Base-by-base conservation (phyloP, 2,329 filamentous ascomycete genomes). In the Ophiognomonia clavigignenti-juglandacearum region DNA sequence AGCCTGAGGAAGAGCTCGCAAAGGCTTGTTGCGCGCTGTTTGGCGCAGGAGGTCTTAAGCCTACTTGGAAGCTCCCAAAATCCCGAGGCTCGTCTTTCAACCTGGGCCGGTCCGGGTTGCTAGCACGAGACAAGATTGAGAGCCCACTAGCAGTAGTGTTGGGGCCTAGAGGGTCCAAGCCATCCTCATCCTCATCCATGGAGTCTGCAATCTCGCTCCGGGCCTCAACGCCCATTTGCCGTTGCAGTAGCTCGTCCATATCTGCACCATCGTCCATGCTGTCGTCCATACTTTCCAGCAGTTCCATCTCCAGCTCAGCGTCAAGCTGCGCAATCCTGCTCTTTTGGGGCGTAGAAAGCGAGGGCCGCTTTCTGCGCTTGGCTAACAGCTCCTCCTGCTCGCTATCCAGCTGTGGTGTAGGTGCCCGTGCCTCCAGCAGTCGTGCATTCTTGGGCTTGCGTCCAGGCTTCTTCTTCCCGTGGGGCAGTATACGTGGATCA, bases 311-410 rank as follows among this genome's bases (percentile, higher is more conserved):
- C 43, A 56, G 52, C n/a, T 53, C 54, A 2, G 54, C 57, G 6
- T 61, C 54, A 6, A 59, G 6, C n/a, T 56, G 56, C 3, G 57
- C 58, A 3, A 56, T 43, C 26, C 54, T 64, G 35, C 43, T 53
- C 44, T 70, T 71, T 45, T 63, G 56, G 3, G 68, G 67, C 7
- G 67, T 69, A 6, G 68, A 69, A 7, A 70, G 52, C 0, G 68
- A 70, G 0, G 67, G 67, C 0, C 65, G 64, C 4, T 54, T 57
- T 38, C 54, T 56, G 20, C 62, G 49, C 34, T 56, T 55, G 2
- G 63, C 57, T 13, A 64, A 34, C 1, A 57, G 36, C 20, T 59
- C 48, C 32, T 65, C 60, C 6, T 61, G 59, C 10, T 56, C 50
- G 4, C 43, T 50, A 4, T 45, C 50, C 13, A 51, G 19, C 6